Evolutionary conservation across 441 rosid genomes (phyloP).

Genomic region (Euphorbia celastroides): DNA sequence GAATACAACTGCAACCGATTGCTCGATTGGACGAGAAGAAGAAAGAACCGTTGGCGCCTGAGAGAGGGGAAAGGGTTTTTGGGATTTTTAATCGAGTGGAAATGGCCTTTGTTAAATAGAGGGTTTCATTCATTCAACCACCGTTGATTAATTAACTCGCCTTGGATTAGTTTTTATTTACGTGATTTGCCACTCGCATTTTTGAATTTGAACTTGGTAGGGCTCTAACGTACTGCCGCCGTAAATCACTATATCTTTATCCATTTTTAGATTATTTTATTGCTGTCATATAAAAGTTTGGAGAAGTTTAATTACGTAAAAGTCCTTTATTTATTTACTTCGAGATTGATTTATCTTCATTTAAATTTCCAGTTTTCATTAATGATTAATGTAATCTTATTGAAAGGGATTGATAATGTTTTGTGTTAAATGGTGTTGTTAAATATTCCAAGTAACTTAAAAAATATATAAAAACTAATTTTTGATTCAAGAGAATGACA

Average conservation of each 20-base stretch:
- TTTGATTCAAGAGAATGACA: no score
- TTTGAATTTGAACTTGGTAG: constrained; percentile 50
- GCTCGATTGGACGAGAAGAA: not conserved
- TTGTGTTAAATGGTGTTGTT: no score
- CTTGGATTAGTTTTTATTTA: constrained; percentile 24
- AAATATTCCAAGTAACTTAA: no score
- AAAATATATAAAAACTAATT: no score
- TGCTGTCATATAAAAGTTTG: not conserved
- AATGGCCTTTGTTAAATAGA: constrained; percentile 7
- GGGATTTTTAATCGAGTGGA: constrained; percentile 21
- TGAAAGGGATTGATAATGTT: not conserved
- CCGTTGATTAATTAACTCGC: constrained; percentile 10
- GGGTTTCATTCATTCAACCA: constrained; percentile 2
- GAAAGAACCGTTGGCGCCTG: not conserved
- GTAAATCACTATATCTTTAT: constrained; percentile 3
- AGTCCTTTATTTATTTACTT: not conserved
- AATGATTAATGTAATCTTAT: not conserved
- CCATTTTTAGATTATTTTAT: not conserved
- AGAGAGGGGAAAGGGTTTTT: constrained; percentile 17
- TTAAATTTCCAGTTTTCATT: not conserved
- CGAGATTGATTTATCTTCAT: not conserved
- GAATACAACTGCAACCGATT: not conserved
- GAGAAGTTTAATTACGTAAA: not conserved
- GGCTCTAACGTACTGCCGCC: constrained; percentile 34
- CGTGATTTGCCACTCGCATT: constrained; percentile 31